Percentiles rank a stretch among this genome's conserved stretches.
Conservation (phyloP, 768 basidiomycete species). For the Calocybe cyanea region DNA sequence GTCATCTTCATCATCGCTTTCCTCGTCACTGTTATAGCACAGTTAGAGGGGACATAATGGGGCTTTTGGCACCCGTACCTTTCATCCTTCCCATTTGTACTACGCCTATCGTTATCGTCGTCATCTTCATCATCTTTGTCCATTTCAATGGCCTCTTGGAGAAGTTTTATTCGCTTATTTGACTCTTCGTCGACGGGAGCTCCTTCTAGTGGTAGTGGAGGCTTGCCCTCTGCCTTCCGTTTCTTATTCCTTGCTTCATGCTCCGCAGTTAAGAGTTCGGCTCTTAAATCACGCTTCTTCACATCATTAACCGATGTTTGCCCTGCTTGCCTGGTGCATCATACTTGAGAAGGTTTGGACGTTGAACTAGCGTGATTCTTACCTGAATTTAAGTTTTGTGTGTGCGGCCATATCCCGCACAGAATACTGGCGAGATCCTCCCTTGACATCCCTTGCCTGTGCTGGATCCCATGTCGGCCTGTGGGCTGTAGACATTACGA, state of each 20-base stretch:
- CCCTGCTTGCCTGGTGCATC: slow-evolving; percentile 66
- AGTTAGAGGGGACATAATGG: not conserved
- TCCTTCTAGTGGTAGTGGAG: slow-evolving; percentile 42
- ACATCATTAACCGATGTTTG: slow-evolving; percentile 83
- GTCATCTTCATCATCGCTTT: slow-evolving; percentile 48
- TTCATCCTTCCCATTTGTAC: slow-evolving; percentile 31
- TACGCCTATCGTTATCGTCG: slow-evolving; percentile 43
- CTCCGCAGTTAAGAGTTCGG: slow-evolving; percentile 83
- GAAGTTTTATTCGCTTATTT: slow-evolving; percentile 80
- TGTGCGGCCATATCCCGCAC: slow-evolving; percentile 92
- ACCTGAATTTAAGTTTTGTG: slow-evolving; percentile 98
- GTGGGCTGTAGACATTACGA: slow-evolving; percentile 81
- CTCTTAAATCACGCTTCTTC: slow-evolving; percentile 71
- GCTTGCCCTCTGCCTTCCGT: slow-evolving; percentile 81
- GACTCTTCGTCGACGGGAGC: slow-evolving; percentile 51
- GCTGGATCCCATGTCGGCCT: slow-evolving; percentile 98
- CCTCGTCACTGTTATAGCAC: slow-evolving; percentile 37
- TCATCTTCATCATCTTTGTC: slow-evolving; percentile 90
- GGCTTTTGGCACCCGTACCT: slow-evolving; percentile 31
- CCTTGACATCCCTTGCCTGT: slow-evolving; percentile 88
- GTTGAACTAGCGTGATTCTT: slow-evolving; percentile 16
- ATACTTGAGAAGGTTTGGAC: not conserved
- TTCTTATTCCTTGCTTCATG: slow-evolving; percentile 87
- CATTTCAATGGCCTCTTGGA: slow-evolving; percentile 82
- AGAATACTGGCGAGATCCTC: slow-evolving; percentile 89